Evolutionary conservation across 352 stramenopile genomes (phyloP).

Genomic region (Pythium coloratum): DNA sequence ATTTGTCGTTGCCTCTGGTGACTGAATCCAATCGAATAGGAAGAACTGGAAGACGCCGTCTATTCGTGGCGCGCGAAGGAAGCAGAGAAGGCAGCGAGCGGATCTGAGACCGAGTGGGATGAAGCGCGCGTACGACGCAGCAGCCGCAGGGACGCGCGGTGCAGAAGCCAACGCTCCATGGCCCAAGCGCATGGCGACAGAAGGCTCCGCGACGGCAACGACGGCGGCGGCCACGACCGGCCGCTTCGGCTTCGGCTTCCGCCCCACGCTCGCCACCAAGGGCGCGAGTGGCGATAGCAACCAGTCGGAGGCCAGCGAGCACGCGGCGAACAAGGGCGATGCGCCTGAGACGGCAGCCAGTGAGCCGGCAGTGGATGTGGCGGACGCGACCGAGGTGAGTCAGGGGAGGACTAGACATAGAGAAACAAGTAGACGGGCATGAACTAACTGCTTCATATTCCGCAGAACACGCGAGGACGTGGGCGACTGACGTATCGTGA

Average conservation of each 20-base stretch:
- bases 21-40: neutral
- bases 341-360: slow-evolving; percentile 1
- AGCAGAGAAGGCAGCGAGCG: neutral
- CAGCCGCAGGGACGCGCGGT: neutral
- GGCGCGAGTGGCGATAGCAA: slow-evolving; percentile 22
- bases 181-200: slow-evolving; percentile 27
- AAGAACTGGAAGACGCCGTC: neutral
- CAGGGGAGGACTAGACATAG: too few species aligned
- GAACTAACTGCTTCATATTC: neutral
- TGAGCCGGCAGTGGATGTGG: slow-evolving; percentile 3
- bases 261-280: slow-evolving; percentile 17
- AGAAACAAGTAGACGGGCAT: neutral
- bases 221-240: slow-evolving; percentile 8
- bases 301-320: slow-evolving; percentile 26
- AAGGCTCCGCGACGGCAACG: slow-evolving; percentile 1
- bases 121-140: slow-evolving; percentile 21
- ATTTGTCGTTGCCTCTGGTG: neutral
- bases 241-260: slow-evolving; percentile 45
- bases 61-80: slow-evolving; percentile 8
- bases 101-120: slow-evolving; percentile 4
- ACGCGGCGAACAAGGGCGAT: neutral
- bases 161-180: slow-evolving; percentile 13
- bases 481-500: slow-evolving; percentile 22
- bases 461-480: slow-evolving; percentile 15
- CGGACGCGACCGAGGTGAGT: slow-evolving; percentile 21